Base-by-base conservation (phyloP, 768 basidiomycete genomes). In the Candolleomyces aberdarensis region DNA sequence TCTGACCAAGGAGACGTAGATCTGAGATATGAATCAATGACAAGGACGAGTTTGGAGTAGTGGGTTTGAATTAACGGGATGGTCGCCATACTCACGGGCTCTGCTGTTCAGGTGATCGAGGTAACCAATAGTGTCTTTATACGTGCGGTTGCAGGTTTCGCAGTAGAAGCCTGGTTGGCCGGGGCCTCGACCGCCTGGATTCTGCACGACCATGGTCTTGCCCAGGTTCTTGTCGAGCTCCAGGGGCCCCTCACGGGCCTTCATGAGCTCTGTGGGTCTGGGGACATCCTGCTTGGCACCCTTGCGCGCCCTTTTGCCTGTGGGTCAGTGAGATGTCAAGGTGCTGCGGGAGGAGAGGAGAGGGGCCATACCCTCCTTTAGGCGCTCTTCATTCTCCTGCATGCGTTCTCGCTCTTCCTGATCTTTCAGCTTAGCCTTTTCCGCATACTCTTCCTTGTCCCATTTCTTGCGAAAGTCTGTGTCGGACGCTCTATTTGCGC, bases 161-260 rank as follows among this genome's bases (percentile, higher is more conserved):
- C 97, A 99, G 74, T 84, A 90, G 76, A 97, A 99, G 0, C 95
- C 95, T 22, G 95, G 94, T 63, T 94, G 89, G 3, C 96, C 94
- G 17, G 94, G 84, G 1, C 96, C 96, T 63, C 86, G 83, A 17
- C 86, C 92, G 43, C 89, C 85, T 1, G 86, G 84, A 69, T 89
- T 88, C 68, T 92, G 87, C 11, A 99, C 95, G 62, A 99, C 89
- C 83, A 96, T 91, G 0, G 92, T 96, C 82, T 98, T 98, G 67
- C 84, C 84, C 39, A 98, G 81, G 74, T 98, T 97, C 79, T 96
- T 97, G 68, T 97, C 94, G 26, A 99, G 86, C 57, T 94, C 94
- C 8, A 99, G 78, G 22, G 91, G 83, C 0, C 74, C 79, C 41
- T 94, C 94, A 49, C 97, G 89, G 66, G 86, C 88, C 70, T 97